Percentiles rank a stretch among this genome's conserved stretches.
These are phyloP conservation scores for Fusarium papillatum DNA, from an alignment of 2,329 filamentous ascomycete genomes.

Conservation along the genomic window DNA sequence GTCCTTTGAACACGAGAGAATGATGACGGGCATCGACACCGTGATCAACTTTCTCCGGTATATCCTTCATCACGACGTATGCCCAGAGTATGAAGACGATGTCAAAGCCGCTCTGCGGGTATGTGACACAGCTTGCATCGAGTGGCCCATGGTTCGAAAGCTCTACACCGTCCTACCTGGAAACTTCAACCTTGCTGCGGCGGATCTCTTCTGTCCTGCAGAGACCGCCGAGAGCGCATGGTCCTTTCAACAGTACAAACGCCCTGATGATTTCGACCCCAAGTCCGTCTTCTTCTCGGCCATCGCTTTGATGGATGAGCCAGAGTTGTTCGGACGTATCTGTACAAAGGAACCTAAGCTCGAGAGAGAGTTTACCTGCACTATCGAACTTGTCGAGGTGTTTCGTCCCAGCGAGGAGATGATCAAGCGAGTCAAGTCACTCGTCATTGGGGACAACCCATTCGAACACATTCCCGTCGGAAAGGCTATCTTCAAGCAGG, in stretches of 20 bases:
- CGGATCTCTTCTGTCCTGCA: slow-evolving; percentile 71
- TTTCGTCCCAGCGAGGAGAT: slow-evolving; percentile 57
- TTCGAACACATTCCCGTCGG: slow-evolving; percentile 58
- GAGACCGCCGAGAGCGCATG: slow-evolving; percentile 43
- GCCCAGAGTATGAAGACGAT: slow-evolving; percentile 81
- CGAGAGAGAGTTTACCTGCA: slow-evolving; percentile 62
- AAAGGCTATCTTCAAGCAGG: slow-evolving; percentile 57
- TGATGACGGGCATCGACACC: slow-evolving; percentile 73
- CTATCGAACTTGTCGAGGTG: slow-evolving; percentile 72
- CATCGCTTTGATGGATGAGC: slow-evolving; percentile 54
- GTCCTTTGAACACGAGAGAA: slow-evolving; percentile 65
- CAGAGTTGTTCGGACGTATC: slow-evolving; percentile 48
- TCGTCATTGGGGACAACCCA: slow-evolving; percentile 51
- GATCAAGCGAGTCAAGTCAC: slow-evolving; percentile 58
- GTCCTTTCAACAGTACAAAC: slow-evolving; percentile 42
- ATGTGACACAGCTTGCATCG: slow-evolving; percentile 75
- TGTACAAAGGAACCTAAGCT: slow-evolving; percentile 47
- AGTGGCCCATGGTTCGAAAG: slow-evolving; percentile 72
- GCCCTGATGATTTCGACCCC: slow-evolving; percentile 57
- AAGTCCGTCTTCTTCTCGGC: slow-evolving; percentile 59
- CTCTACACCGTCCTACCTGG: slow-evolving; percentile 75
- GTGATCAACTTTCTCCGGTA: slow-evolving; percentile 93
- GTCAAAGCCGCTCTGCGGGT: slow-evolving; percentile 75
- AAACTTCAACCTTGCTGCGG: slow-evolving; percentile 83
- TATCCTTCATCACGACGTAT: slow-evolving; percentile 86